Conservation (phyloP, 202 grass and related monocot species). For the Carex arenaria region DNA sequence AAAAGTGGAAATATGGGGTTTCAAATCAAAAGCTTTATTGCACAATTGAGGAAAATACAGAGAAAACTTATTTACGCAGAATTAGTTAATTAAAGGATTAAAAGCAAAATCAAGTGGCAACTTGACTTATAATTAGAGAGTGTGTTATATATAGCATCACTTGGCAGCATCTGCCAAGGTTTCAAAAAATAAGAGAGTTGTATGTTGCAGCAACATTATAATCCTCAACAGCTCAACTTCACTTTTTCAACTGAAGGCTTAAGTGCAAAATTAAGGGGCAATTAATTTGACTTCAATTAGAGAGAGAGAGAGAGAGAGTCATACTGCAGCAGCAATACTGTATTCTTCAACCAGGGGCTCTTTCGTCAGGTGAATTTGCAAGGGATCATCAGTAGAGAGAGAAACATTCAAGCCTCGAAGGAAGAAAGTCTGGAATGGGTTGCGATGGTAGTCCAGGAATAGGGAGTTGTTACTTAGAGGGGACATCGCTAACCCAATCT, state of each 20-base stretch:
- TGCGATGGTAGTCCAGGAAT: slow-evolving; percentile 89
- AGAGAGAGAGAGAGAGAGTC: background rate
- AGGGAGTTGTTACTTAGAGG: slow-evolving; percentile 91
- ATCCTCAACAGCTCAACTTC: background rate
- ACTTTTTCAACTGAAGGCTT: background rate
- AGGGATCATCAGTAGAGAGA: slow-evolving; percentile 88
- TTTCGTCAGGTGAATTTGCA: slow-evolving; percentile 96
- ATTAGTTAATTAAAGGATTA: background rate
- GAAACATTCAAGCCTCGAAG: slow-evolving; percentile 82
- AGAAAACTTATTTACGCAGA: background rate
- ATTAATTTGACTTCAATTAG: background rate
- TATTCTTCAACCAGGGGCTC: slow-evolving; percentile 99
- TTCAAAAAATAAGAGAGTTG: background rate
- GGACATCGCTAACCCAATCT: slow-evolving; percentile 98
- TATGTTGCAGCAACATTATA: background rate
- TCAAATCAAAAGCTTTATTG: background rate
- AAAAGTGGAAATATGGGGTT: background rate
- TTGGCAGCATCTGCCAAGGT: too few species aligned
- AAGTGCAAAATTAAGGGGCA: background rate
- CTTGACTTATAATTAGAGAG: background rate
- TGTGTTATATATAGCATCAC: too few species aligned
- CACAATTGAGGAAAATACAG: background rate
- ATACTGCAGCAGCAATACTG: slow-evolving; percentile 85
- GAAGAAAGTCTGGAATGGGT: slow-evolving; percentile 87
- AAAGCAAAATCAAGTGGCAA: background rate